Evolutionary conservation across 2,329 filamentous ascomycete species (phyloP), one percentile per base, ranked within the genome.

Genomic region (Aspergillus neotritici): DNA sequence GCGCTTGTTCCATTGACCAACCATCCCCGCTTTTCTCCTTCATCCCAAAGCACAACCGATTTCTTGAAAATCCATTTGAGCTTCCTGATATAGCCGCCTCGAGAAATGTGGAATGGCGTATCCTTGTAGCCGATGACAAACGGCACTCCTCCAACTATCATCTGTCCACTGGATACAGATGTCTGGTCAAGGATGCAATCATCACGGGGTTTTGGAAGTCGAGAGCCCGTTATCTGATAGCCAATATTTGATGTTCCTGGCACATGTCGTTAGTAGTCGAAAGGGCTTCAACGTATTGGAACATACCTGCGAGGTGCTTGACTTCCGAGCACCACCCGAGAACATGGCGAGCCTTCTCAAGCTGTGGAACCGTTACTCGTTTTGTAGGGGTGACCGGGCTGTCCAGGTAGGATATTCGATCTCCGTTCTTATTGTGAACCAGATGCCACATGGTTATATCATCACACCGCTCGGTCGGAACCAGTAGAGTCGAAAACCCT

Each of bases 1-100:
- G 62, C 65, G 44, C 55, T 63, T 4, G 55, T 50, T 10, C 66
- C 68, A 41, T 68, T 61, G 0, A 66, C 49, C 1, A 69, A 41
- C 65, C 65, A 70, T 1, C 55, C 65, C 30, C 61, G 54, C 31
- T 51, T 55, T 7, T 54, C 54, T 14, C 28, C 48, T 13, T 40
- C 53, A 37, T 60, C 61, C 44, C 47, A 59, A 4, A 49, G 25
- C 3, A 49, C 34, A 2, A 59, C 54, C 25, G 50, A 61, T 14
- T 60, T 62, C 5, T 54, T 45, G 0, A 49, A 43, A 11, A 67
- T 52, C 56, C 54, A 64, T 33, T 53, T 44, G 0, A 69, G 47
- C 31, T 52, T 60, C 3, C 14, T 4, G 55, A 53, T 33, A 41
- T 25, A 25, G 21, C 21, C 21, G 5, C 21, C 21, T 6, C 21